phyloP scores from a whole-genome alignment of 1,284 basidiomycete species.

The Cryptococcus deneoformans region DNA sequence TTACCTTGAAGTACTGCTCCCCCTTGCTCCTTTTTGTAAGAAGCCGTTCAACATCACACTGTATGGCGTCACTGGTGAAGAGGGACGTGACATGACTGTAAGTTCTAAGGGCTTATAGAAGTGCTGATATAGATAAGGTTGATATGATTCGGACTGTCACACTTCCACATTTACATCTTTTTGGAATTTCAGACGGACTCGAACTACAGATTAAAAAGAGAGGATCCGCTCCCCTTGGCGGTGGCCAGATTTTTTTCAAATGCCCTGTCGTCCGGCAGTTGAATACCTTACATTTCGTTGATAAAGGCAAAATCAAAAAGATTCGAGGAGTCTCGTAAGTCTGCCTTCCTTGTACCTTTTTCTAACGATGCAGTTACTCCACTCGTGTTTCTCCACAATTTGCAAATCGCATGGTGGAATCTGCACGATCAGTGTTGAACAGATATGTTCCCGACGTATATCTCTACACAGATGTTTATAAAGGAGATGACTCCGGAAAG shows the following conservation, averaged over 20 bases:
- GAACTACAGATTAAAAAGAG: conserved; percentile 92
- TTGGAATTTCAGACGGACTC: conserved; percentile 80
- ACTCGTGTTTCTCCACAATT: conserved; percentile 96
- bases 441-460: conserved; percentile 98
- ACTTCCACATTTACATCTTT: conserved; percentile 78
- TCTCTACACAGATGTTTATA: conserved; percentile 97
- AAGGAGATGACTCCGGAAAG: conserved; percentile 96
- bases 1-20: too few relatives aligned
- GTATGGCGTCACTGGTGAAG: conserved; percentile 80
- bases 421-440: conserved; percentile 85
- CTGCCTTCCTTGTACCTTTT: background rate
- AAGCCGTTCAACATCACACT: conserved; percentile 77
- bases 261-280: conserved; percentile 87
- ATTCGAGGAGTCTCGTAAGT: conserved; percentile 93
- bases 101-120: conserved; percentile 29
- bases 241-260: conserved; percentile 59
- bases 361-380: conserved; percentile 62
- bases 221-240: conserved; percentile 70
- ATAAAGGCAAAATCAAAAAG: conserved; percentile 77
- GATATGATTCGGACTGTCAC: conserved; percentile 92
- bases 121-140: conserved; percentile 54
- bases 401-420: conserved; percentile 95
- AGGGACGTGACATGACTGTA: conserved; percentile 82
- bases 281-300: conserved; percentile 88
- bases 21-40: conserved; percentile 79